Base-by-base conservation (phyloP, 2,329 filamentous ascomycete genomes). In the Nothopassalora personata region DNA sequence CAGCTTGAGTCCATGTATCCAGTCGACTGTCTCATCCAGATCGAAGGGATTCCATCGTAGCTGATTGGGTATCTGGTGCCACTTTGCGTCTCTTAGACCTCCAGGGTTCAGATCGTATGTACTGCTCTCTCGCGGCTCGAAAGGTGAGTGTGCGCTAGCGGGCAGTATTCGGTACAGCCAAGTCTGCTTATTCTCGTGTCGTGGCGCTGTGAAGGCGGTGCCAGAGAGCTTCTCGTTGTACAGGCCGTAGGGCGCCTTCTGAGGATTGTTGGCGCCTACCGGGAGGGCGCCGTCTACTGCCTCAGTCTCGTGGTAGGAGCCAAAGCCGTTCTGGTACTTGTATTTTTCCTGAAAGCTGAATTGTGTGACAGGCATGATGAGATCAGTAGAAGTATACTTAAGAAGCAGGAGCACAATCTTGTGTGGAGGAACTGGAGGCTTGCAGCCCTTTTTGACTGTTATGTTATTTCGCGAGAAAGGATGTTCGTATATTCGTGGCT, bases 21-120 rank as follows among this genome's bases (percentile, higher is more conserved):
- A 89, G 67, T 88, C 85, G 1, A 84, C 84, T 3, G 79, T 80
- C 71, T 88, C 80, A 63, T 90, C 85, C 52, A 91, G 78, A 66
- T 91, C 86, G 70, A 91, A 90, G 1, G 85, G 86, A 65, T 89
- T 86, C 90, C 90, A 94, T 65, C 89, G 83, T 31, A 93, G 79
- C 73, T 93, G 89, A 70, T 92, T 91, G 4, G 90, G 90, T 53
- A 91, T 87, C 67, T 90, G 86, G 66, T 88, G 85, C 65, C 90
- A 81, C 69, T 62, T 64, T 9, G 64, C 62, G 45, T 63, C 60
- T 47, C 63, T 56, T 36, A 66, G 49, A 64, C 75, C 75, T 64
- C 79, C 78, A 0, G 77, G 78, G 62, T 80, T 80, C 15, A 78
- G 79, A 65, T 80, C 79, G 70, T 78, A 80, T 1, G 77, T 79